Percentiles rank a stretch among this genome's conserved stretches.
phyloP scores from a whole-genome alignment of 2,329 filamentous ascomycete species.

The Domatiomyces catenatus region DNA sequence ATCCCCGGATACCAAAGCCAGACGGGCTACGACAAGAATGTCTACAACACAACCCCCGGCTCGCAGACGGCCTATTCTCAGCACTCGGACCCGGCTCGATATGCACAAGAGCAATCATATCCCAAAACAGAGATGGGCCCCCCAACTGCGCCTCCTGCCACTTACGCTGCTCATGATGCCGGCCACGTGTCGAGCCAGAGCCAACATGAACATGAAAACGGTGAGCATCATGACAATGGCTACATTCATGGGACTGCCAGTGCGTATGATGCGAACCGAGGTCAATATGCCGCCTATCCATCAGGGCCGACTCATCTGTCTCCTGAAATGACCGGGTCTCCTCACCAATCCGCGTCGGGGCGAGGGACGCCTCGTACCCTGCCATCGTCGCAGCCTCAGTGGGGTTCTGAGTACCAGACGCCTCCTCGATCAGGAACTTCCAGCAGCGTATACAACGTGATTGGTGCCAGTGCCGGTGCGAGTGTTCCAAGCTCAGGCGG shows the following conservation, averaged over 20 bases:
- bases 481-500: conserved; percentile 54
- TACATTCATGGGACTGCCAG: conserved; percentile 71
- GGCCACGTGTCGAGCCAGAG: conserved; percentile 33
- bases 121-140: conserved; percentile 82
- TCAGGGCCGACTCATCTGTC: conserved; percentile 63
- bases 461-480: conserved; percentile 61
- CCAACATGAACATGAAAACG: conserved; percentile 47
- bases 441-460: conserved; percentile 77
- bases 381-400: conserved; percentile 56
- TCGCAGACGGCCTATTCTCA: conserved; percentile 54
- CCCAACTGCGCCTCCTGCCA: conserved; percentile 47
- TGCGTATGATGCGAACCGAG: conserved; percentile 55
- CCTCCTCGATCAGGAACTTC: conserved; percentile 56
- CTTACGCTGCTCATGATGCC: conserved; percentile 43
- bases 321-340: conserved; percentile 69
- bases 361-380: conserved; percentile 74
- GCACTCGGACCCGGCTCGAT: conserved; percentile 55
- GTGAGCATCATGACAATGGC: conserved; percentile 50
- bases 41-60: conserved; percentile 58
- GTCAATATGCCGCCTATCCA: conserved; percentile 59
- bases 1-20: conserved; percentile 62
- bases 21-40: conserved; percentile 63
- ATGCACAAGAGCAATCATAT: conserved; percentile 44
- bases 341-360: conserved; percentile 64
- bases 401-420: conserved; percentile 56